These are phyloP conservation scores for Aureobasidium sp. DNA, from an alignment of 2,329 filamentous ascomycete species.

Conservation along the genomic window DNA sequence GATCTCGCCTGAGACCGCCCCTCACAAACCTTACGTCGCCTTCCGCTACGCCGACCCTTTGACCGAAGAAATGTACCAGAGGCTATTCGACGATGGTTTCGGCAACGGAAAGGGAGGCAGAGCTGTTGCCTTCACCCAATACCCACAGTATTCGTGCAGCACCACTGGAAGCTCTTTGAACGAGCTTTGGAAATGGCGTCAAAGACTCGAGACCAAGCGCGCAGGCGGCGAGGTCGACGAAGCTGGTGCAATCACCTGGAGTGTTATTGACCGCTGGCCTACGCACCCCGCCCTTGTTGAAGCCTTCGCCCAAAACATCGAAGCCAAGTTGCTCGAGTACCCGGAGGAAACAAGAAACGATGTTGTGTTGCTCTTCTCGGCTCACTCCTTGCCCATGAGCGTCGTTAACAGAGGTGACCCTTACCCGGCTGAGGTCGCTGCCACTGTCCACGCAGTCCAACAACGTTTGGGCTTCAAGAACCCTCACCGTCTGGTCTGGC, in stretches of 20 bases:
- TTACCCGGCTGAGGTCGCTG: conserved; percentile 90
- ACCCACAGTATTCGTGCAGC: conserved; percentile 96
- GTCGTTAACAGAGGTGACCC: conserved; percentile 95
- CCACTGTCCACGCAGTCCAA: conserved; percentile 97
- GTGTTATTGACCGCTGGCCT: conserved; percentile 96
- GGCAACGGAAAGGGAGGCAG: conserved; percentile 82
- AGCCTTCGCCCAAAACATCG: conserved; percentile 87
- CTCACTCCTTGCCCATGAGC: conserved; percentile 92
- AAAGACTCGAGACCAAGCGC: conserved; percentile 72
- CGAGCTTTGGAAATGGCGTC: conserved; percentile 95
- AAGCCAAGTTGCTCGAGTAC: conserved; percentile 74
- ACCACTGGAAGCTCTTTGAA: conserved; percentile 95
- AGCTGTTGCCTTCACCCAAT: conserved; percentile 95
- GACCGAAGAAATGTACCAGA: conserved; percentile 87
- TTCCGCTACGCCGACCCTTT: conserved; percentile 87
- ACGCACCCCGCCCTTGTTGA: conserved; percentile 84
- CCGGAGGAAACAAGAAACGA: conserved; percentile 69
- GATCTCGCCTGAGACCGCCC: conserved; percentile 84
- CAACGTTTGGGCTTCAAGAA: conserved; percentile 78
- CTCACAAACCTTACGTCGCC: conserved; percentile 94
- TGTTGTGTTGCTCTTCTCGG: conserved; percentile 85
- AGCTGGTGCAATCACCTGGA: conserved; percentile 77
- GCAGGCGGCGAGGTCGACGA: conserved; percentile 42
- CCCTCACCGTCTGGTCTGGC: conserved; percentile 91
- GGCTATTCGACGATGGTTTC: conserved; percentile 79